Base-by-base conservation (phyloP, 2,329 filamentous ascomycete genomes). In the Knufia petricola region DNA sequence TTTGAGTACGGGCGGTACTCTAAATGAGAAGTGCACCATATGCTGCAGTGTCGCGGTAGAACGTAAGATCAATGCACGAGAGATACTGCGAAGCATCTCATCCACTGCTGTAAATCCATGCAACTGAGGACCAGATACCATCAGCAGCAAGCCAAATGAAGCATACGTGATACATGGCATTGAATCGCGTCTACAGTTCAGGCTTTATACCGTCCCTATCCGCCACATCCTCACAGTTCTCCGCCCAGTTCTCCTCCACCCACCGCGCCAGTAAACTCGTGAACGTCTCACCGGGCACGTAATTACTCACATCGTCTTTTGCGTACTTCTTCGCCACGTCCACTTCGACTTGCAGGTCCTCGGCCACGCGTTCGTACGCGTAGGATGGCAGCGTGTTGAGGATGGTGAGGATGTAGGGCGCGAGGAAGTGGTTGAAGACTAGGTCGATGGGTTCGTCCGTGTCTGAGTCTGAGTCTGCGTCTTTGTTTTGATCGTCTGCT, bases 401-500 rank as follows among this genome's bases (percentile, higher is more conserved):
- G 2, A 87, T 88, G 9, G 84, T 68, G 15, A 94, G 66, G 32
- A 96, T 70, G 77, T 85, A 94, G 8, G 81, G 81, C 66, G 92
- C 77, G 30, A 96, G 81, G 64, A 95, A 98, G 63, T 94, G 88
- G 50, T 94, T 78, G 62, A 94, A 98, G 12, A 95, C 81, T 6
- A 98, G 64, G 63, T 96, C 90, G 1, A 98, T 87, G 0, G 67
- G 82, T 46, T 84, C 78, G 0, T 50, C 47, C n/a, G 54, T 50
- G 10, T 87, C 21, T 12, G 19, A 10, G 21, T n/a, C 19, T 20
- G 34, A 85, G 13, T 77, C 70, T 7, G 17, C 38, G 17, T 9
- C 0, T 63, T 68, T n/a, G n/a, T n/a, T n/a, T n/a, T n/a, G n/a
- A 6, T 62, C 55, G 17, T 63, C 55, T 15, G 53, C 32, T 47